phyloP scores from a whole-genome alignment of 768 basidiomycete species.

The Naganishia onofrii region DNA sequence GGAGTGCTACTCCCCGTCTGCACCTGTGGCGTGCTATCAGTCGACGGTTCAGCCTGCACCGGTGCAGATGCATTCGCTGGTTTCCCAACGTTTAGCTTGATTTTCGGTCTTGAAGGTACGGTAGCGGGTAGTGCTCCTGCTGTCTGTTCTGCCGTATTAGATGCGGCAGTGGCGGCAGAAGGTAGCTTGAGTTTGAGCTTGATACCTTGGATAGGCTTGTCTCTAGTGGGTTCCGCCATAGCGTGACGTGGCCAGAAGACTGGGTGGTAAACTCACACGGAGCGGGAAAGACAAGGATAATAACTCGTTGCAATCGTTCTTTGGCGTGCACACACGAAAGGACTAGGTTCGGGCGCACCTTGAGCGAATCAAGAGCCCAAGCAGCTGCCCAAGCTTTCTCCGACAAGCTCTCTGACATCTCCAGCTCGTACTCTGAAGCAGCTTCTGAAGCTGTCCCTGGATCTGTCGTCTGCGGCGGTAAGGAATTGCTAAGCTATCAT shows the following conservation, averaged over 20 bases:
- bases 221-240: background rate
- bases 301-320: no score
- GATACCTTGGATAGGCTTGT: constrained; percentile 7
- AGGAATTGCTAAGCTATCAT: no score
- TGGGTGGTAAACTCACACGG: no score
- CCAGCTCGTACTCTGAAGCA: no score
- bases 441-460: no score
- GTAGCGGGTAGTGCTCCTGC: background rate
- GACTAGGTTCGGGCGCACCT: background rate
- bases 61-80: background rate
- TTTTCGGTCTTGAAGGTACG: constrained; percentile 16
- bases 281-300: no score
- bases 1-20: background rate
- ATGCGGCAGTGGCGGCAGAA: background rate
- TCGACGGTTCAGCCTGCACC: background rate
- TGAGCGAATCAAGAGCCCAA: background rate
- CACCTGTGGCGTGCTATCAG: background rate
- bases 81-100: constrained; percentile 31
- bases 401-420: no score
- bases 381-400: no score
- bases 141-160: background rate
- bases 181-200: constrained; percentile 24
- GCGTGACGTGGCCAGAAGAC: background rate
- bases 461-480: no score
- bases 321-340: no score